These are phyloP conservation scores for Drosera spatulata DNA, from an alignment of 179 eudicot genomes.

Conservation along the genomic window DNA sequence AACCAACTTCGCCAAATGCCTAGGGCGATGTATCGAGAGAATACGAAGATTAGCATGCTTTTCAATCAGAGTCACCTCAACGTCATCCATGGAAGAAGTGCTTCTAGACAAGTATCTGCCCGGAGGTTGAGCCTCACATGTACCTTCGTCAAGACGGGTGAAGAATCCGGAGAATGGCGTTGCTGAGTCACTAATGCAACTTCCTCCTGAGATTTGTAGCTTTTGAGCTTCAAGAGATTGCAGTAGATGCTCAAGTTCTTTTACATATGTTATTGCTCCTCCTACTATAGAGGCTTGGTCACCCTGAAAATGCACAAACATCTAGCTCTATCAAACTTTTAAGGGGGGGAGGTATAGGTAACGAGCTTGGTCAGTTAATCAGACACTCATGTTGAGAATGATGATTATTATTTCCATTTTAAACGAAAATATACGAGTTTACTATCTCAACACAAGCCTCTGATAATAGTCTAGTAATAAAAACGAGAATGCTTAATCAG, in stretches of 20 bases:
- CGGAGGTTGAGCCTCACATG: slow-evolving; percentile 37
- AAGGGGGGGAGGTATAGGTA: not conserved
- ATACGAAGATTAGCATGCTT: too few relatives aligned
- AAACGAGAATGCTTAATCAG: too few relatives aligned
- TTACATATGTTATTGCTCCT: slow-evolving; percentile 85
- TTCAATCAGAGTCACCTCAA: too few relatives aligned
- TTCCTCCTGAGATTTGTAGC: slow-evolving; percentile 2
- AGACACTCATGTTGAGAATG: not conserved
- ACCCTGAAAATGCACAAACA: slow-evolving; percentile 30
- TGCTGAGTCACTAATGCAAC: slow-evolving; percentile 1
- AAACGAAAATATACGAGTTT: not conserved
- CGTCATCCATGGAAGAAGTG: too few relatives aligned
- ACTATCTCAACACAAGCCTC: slow-evolving; percentile 15
- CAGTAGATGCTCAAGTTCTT: slow-evolving; percentile 68
- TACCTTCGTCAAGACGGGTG: slow-evolving; percentile 22
- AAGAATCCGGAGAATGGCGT: slow-evolving; percentile 42
- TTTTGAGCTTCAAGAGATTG: slow-evolving; percentile 76
- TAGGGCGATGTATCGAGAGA: too few relatives aligned
- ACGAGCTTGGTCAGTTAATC: not conserved
- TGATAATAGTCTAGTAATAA: too few relatives aligned
- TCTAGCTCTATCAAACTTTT: not conserved
- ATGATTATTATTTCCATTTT: not conserved
- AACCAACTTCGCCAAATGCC: slow-evolving; percentile 16
- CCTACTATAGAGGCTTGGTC: slow-evolving; percentile 98
- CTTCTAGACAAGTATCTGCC: too few relatives aligned